phyloP scores from a whole-genome alignment of 2,329 filamentous ascomycete genomes.

The Epicoccum sorghinum region DNA sequence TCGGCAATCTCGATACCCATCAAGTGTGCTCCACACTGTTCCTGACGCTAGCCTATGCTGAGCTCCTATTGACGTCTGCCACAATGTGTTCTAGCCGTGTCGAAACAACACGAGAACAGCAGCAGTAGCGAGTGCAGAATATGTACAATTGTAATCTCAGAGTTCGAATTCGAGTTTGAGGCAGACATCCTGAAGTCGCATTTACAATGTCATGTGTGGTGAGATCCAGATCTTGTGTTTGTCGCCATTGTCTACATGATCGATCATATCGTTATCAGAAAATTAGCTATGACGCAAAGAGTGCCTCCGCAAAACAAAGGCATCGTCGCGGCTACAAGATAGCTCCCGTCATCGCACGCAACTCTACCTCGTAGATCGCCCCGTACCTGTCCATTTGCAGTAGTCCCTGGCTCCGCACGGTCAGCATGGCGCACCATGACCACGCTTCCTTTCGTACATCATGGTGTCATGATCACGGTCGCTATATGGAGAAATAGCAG shows the following conservation, averaged over 20 bases:
- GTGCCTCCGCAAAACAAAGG: conserved; percentile 2
- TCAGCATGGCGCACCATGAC: conserved; percentile 6
- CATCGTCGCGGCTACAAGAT: conserved; percentile 4
- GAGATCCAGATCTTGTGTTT: too few species aligned
- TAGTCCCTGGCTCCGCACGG: conserved; percentile 9
- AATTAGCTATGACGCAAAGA: conserved; percentile 3
- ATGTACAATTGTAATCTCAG: neutral
- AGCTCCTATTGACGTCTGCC: conserved; percentile 28
- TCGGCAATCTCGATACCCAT: conserved; percentile 26
- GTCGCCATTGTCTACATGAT: neutral
- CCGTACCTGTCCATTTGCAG: conserved; percentile 16
- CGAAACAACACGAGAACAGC: conserved; percentile 1
- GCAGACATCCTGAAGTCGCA: too few species aligned
- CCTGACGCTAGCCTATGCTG: conserved; percentile 30
- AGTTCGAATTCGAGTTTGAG: too few species aligned
- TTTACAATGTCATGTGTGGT: too few species aligned
- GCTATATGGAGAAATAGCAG: conserved; percentile 9
- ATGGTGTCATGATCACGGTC: conserved; percentile 31
- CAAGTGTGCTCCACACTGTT: conserved; percentile 16
- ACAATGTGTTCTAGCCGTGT: neutral
- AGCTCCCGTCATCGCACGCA: conserved; percentile 22
- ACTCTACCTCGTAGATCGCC: conserved; percentile 19
- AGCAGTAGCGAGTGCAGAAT: neutral
- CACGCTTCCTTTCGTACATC: conserved; percentile 6
- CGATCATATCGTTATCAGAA: neutral